Evolutionary conservation across 257 asterid species (phyloP), one percentile per base, ranked within the genome.

Genomic region (Rubia yunnanensis): DNA sequence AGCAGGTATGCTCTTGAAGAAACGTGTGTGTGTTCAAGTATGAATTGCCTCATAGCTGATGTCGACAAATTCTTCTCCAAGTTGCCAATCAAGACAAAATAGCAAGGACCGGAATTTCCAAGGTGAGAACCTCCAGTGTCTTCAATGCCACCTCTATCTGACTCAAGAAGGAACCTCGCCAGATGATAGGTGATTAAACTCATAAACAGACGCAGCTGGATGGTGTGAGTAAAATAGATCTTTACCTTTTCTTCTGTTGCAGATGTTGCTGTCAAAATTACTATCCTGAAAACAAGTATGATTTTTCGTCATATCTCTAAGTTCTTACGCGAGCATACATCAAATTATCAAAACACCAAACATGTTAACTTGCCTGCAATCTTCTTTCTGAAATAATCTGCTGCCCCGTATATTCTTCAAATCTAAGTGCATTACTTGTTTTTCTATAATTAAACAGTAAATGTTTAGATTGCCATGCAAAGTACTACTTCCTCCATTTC

Each of bases 11-110:
- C 85, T 77, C 79, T 76, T 14, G 85, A 66, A n/a, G 72, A 64
- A 69, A 84, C 72, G 70, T 26, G 55, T 34, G 88, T 86, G 14
- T 78, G 63, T 44, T 64, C 61, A 36, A 44, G 38, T 63, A 86
- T 73, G 71, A 82, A 85, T 59, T 62, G 64, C 61, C 65, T 65
- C 58, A 82, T 74, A 15, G 79, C 60, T 58, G 72, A 73, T 20
- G 85, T 73, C 14, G 78, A 73, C 32, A 84, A 46, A 64, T 77
- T 82, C 20, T 70, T 78, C 83, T 86, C 88, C 79, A 86, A 58
- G 74, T 82, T 80, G 30, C 73, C 60, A 23, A 86, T 65, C 13
- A 82, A 36, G n/a, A 86, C 61, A 67, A 71, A 52, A 70, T 69
- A 70, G 39, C 11, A 62, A 65, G 36, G 67, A 46, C 68, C 68